Evolutionary conservation across 2,329 filamentous ascomycete genomes (phyloP).

Genomic region (Pyrenophora seminiperda): DNA sequence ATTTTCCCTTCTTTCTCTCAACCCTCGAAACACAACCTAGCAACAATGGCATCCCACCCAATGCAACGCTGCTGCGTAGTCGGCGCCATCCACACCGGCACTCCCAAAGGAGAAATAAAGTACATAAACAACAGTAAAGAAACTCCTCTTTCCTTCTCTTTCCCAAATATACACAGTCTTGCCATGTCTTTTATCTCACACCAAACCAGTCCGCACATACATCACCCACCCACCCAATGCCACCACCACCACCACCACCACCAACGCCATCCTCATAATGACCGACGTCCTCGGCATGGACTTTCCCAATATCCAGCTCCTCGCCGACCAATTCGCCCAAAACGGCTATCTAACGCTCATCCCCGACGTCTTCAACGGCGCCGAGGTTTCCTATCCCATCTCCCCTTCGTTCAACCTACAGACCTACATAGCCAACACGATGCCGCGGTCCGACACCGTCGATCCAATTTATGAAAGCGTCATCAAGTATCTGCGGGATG

Average conservation of each 20-base stretch:
- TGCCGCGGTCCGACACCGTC: slow-evolving; percentile 51
- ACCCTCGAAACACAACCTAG: too few species aligned
- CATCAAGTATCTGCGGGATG: slow-evolving; percentile 64
- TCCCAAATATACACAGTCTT: too few species aligned
- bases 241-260: slow-evolving; percentile 56
- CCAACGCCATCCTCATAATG: slow-evolving; percentile 61
- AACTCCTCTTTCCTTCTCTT: too few species aligned
- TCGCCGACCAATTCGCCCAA: slow-evolving; percentile 76
- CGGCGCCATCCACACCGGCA: slow-evolving; percentile 60
- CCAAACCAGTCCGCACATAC: slow-evolving; percentile 58
- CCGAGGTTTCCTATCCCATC: slow-evolving; percentile 62
- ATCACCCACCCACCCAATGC: slow-evolving; percentile 51
- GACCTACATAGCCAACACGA: slow-evolving; percentile 53
- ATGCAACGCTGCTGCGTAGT: slow-evolving; percentile 55
- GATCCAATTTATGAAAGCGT: slow-evolving; percentile 60
- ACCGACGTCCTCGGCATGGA: slow-evolving; percentile 63
- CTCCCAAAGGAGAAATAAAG: slow-evolving; percentile 54
- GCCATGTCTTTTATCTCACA: too few species aligned
- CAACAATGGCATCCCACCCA: slow-evolving; percentile 61
- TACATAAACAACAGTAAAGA: slow-evolving; percentile 55
- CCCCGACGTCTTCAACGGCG: slow-evolving; percentile 73
- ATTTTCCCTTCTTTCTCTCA: too few species aligned
- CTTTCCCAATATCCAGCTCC: slow-evolving; percentile 58
- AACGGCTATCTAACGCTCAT: slow-evolving; percentile 73
- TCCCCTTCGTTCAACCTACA: slow-evolving; percentile 56